Conservation (phyloP, 768 basidiomycete species). For the Serpula lacrymans region DNA sequence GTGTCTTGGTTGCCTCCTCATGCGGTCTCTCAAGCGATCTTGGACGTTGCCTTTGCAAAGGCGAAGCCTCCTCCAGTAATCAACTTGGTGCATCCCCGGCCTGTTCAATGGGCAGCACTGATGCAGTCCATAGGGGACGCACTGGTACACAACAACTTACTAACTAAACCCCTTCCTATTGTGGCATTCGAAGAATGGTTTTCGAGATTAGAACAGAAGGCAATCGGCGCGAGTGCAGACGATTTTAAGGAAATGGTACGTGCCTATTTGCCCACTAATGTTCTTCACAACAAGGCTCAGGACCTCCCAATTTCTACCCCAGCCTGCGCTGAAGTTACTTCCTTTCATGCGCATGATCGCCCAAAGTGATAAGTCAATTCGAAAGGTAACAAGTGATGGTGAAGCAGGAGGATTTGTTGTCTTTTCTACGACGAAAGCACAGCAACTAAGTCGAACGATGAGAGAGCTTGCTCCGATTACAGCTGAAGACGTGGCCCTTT, state of each 20-base stretch:
- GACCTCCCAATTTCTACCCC: background rate
- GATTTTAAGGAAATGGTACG: conserved; percentile 29
- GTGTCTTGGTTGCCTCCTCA: conserved; percentile 44
- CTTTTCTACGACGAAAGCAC: conserved; percentile 14
- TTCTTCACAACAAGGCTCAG: no score
- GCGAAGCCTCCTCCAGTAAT: conserved; percentile 18
- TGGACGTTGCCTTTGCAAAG: conserved; percentile 23
- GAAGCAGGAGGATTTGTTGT: conserved; percentile 20
- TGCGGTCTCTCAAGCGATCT: conserved; percentile 30
- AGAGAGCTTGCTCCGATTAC: conserved; percentile 20
- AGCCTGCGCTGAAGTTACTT: conserved; percentile 35
- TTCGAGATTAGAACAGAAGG: conserved; percentile 18
- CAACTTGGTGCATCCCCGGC: conserved; percentile 39
- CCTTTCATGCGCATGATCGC: conserved; percentile 28
- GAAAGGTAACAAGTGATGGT: no score
- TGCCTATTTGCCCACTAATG: conserved; percentile 12
- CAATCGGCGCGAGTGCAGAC: conserved; percentile 16
- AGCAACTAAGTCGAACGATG: conserved; percentile 17
- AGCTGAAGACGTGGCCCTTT: no score
- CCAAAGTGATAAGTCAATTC: conserved; percentile 11
- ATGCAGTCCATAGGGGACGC: conserved; percentile 22
- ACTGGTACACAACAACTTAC: conserved; percentile 11
- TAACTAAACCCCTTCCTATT: conserved; percentile 25
- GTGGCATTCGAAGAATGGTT: conserved; percentile 36
- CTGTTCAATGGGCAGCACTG: conserved; percentile 28